Evolutionary conservation across 208 protist species (phyloP).

Genomic region (Acanthamoeba sp.): DNA sequence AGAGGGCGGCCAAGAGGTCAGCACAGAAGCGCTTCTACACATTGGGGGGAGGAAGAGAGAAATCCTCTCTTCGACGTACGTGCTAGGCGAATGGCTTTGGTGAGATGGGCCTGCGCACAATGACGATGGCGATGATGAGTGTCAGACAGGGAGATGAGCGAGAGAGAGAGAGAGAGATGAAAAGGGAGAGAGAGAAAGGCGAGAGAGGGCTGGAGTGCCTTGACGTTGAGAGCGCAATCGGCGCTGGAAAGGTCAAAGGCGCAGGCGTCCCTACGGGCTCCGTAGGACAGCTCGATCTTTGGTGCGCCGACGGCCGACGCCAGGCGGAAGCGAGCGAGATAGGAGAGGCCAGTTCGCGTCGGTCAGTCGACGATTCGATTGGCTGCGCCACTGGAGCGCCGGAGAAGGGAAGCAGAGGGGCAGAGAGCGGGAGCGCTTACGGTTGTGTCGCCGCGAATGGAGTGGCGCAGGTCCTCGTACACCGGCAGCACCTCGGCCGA

Average conservation of each 20-base stretch:
- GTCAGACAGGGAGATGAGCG: too few relatives aligned
- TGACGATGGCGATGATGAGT: background rate
- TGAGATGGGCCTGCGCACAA: background rate
- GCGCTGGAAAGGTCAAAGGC: conserved; percentile 1
- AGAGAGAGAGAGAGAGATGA: too few relatives aligned
- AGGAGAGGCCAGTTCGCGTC: background rate
- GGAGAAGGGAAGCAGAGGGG: background rate
- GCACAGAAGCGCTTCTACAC: background rate
- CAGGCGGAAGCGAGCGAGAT: background rate
- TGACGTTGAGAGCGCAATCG: conserved; percentile 20
- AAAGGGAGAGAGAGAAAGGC: too few relatives aligned
- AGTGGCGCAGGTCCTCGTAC: conserved; percentile 16
- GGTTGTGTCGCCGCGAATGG: background rate
- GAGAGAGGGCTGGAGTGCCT: background rate
- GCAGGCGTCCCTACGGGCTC: background rate
- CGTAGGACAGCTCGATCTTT: conserved; percentile 23
- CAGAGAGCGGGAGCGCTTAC: background rate
- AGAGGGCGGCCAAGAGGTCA: background rate
- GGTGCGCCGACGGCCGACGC: background rate
- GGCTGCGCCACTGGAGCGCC: too few relatives aligned
- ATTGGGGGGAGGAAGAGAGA: background rate
- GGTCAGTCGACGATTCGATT: too few relatives aligned
- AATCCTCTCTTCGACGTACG: background rate
- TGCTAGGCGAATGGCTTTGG: conserved; percentile 52
- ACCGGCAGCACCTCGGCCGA: conserved; percentile 3